Evolutionary conservation across 805 yeast species (phyloP).

Genomic region (Teunomyces panamensis): DNA sequence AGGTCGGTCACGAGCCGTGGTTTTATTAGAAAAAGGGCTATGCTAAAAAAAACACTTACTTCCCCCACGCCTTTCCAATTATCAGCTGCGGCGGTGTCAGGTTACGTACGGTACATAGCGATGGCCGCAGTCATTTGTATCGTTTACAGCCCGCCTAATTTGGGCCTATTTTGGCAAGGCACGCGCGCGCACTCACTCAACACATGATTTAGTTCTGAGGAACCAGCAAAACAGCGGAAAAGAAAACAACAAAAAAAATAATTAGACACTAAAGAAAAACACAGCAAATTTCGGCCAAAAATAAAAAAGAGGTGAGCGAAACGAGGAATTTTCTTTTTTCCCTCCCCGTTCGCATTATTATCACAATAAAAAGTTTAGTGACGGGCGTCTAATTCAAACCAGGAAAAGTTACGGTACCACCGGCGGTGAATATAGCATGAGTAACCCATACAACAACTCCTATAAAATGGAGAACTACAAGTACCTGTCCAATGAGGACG

Average conservation of each 20-base stretch:
- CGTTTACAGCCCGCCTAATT: too few species aligned
- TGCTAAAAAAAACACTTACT: too few species aligned
- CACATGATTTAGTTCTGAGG: too few species aligned
- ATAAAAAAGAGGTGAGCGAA: not conserved
- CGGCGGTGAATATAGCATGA: conserved; percentile 19
- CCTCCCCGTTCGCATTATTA: not conserved
- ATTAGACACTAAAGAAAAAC: not conserved
- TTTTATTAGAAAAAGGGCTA: too few species aligned
- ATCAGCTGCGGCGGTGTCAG: too few species aligned
- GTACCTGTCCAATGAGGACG: conserved; percentile 32
- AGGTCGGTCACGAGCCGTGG: too few species aligned
- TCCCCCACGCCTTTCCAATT: too few species aligned
- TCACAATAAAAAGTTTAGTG: not conserved
- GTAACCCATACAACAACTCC: conserved; percentile 31
- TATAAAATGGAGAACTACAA: conserved; percentile 28
- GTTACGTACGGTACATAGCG: too few species aligned
- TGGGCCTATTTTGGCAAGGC: too few species aligned
- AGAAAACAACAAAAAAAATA: not conserved
- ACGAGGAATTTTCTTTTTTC: not conserved
- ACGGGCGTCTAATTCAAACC: conserved; percentile 1
- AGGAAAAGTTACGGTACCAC: not conserved
- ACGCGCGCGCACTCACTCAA: too few species aligned
- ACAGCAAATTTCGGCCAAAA: not conserved
- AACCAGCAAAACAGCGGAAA: not conserved
- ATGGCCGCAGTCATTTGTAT: too few species aligned